phyloP scores from a whole-genome alignment of 768 basidiomycete species.

The Pleurotus eryngii region DNA sequence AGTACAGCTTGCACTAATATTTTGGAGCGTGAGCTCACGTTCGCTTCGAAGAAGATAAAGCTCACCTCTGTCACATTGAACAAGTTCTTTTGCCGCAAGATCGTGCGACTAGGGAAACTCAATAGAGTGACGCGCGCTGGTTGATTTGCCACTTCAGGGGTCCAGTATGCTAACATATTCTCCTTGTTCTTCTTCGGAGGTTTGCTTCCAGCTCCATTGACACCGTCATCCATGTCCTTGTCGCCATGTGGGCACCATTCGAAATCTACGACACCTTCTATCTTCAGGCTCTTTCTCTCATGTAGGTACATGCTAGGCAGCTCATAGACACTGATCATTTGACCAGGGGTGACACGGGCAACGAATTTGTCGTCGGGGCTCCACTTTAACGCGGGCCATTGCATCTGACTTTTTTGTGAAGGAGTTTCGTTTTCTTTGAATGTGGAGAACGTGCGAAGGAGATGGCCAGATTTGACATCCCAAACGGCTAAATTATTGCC shows the following conservation, averaged over 20 bases:
- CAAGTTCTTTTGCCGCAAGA: slow-evolving; percentile 91
- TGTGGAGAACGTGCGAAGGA: slow-evolving; percentile 88
- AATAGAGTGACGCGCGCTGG: slow-evolving; percentile 95
- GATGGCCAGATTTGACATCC: slow-evolving; percentile 91
- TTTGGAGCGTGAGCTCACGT: not conserved
- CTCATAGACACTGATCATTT: slow-evolving; percentile 96
- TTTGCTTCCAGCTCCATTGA: slow-evolving; percentile 37
- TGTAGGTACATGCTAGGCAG: slow-evolving; percentile 91
- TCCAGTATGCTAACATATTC: slow-evolving; percentile 97
- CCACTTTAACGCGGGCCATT: slow-evolving; percentile 97
- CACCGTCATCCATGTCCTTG: slow-evolving; percentile 64
- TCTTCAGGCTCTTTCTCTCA: slow-evolving; percentile 95
- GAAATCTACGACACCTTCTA: slow-evolving; percentile 96
- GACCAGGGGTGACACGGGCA: slow-evolving; percentile 82
- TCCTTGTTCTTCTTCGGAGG: slow-evolving; percentile 66
- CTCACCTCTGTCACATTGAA: slow-evolving; percentile 96
- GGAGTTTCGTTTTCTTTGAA: slow-evolving; percentile 52
- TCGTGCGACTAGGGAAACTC: slow-evolving; percentile 78
- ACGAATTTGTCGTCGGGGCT: slow-evolving; percentile 95
- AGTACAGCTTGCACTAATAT: slow-evolving; percentile 89
- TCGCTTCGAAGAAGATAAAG: slow-evolving; percentile 13
- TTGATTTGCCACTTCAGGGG: slow-evolving; percentile 93
- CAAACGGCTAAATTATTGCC: slow-evolving; percentile 98
- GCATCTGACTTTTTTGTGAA: slow-evolving; percentile 74
- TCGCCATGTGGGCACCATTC: slow-evolving; percentile 97